A percentile compares a stretch with the other conserved stretches of the same genome.
These are phyloP conservation scores for Lactifluus echinatus DNA, from an alignment of 768 basidiomycete genomes.

Conservation along the genomic window DNA sequence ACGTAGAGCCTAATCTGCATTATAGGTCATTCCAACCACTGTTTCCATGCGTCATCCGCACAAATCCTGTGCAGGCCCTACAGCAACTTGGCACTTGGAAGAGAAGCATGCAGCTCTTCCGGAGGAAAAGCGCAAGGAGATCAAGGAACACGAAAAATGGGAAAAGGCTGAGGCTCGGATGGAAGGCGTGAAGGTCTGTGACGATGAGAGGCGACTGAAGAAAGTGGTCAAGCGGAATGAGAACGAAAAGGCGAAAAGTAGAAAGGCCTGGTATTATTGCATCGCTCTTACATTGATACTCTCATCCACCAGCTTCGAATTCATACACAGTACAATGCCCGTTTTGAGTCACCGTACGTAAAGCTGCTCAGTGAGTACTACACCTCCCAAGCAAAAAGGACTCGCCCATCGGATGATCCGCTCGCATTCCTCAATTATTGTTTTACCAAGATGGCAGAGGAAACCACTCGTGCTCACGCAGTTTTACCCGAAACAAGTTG, in stretches of 20 bases:
- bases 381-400: conserved; percentile 36
- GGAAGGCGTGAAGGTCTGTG: conserved; percentile 86
- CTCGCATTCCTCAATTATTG: conserved; percentile 47
- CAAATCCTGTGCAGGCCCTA: conserved; percentile 86
- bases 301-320: conserved; percentile 51
- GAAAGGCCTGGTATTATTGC: conserved; percentile 77
- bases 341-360: conserved; percentile 51
- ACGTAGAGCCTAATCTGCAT: neutral
- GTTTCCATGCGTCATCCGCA: conserved; percentile 94
- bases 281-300: conserved; percentile 34
- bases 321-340: conserved; percentile 45
- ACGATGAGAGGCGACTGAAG: conserved; percentile 78
- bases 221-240: conserved; percentile 91
- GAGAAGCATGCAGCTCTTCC: conserved; percentile 68
- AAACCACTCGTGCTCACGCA: conserved; percentile 43
- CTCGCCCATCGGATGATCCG: conserved; percentile 35
- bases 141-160: conserved; percentile 83
- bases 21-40: conserved; percentile 87
- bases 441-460: conserved; percentile 42
- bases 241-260: conserved; percentile 79
- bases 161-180: conserved; percentile 80
- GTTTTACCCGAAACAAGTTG: conserved; percentile 45
- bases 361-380: conserved; percentile 42
- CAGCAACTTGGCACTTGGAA: conserved; percentile 64
- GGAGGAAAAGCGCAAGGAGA: conserved; percentile 72